Base-by-base conservation (phyloP, 2,329 filamentous ascomycete species). In the Diaporthe sp. region DNA sequence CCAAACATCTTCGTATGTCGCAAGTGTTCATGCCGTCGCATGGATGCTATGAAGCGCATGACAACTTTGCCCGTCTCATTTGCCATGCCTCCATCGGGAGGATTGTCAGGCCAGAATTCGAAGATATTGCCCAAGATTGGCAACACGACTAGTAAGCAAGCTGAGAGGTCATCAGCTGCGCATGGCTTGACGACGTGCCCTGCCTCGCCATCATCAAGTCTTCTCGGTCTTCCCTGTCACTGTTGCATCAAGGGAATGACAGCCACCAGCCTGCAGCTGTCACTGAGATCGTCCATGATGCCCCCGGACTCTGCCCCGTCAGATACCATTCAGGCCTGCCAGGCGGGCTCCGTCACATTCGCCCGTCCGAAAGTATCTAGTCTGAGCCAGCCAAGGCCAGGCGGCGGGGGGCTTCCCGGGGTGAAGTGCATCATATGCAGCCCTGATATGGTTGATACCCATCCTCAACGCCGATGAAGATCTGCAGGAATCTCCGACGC, bases 11-110 rank as follows among this genome's bases (percentile, higher is more conserved):
- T 30, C 25, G 61, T 19, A n/a, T 65, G 42, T 19, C 42, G 10
- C 42, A 32, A n/a, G 19, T 35, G 30, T 25, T 25, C n/a, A 50
- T 51, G 44, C 61, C 44, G 63, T 32, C 32, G 63, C 44, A 47
- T 51, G n/a, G 30, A 51, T 51, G 63, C 30, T 51, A n/a, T 51
- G n/a, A 51, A 32, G 22, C 27, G 63, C 63, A 37, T 51, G n/a
- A 51, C 44, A 66, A 51, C 30, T 66, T 65, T 66, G 44, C 63
- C 44, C 30, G 50, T 66, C 63, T 66, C 44, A 66, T 66, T 37
- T 39, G 44, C 44, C 30, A 37, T 66, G 44, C 44, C 44, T 27
- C 44, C 22, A 66, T 35, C 30, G 27, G 44, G 13, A 51, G 44
- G 22, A 12, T 25, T 22, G 25, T 37, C 44, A 66, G 22, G 44